Evolutionary conservation across 1,284 basidiomycete genomes (phyloP).

Genomic region (Ustilago cynodontis): DNA sequence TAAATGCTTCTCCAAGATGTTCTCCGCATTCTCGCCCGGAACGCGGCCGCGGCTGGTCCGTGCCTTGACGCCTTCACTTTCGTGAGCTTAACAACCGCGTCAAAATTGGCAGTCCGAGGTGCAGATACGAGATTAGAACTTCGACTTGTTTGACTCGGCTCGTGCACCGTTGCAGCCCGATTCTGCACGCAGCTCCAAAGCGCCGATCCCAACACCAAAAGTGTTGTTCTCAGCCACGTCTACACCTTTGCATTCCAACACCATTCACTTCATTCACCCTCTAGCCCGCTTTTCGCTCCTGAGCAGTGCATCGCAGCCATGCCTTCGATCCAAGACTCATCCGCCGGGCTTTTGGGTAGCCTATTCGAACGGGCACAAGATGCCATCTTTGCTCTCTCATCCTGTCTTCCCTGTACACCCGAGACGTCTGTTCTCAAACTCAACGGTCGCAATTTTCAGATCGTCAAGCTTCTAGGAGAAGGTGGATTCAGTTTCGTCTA

Average conservation of each 20-base stretch:
- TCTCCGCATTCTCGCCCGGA: constrained; percentile 19
- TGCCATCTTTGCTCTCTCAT: constrained; percentile 55
- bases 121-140: background rate
- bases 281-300: background rate
- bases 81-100: background rate
- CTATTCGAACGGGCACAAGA: constrained; percentile 58
- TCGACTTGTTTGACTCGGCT: background rate
- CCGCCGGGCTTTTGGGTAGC: constrained; percentile 23
- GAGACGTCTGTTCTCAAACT: constrained; percentile 56
- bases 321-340: constrained; percentile 41
- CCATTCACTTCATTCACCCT: background rate
- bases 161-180: background rate
- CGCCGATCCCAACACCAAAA: constrained; percentile 1
- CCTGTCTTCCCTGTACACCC: constrained; percentile 57
- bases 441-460: constrained; percentile 63
- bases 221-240: constrained; percentile 33
- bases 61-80: background rate
- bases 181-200: no score
- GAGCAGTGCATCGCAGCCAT: constrained; percentile 9
- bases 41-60: constrained; percentile 35
- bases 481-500: constrained; percentile 69
- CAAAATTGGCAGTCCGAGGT: background rate
- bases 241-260: background rate
- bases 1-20: background rate
- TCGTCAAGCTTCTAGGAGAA: constrained; percentile 67